Conservation (phyloP, 257 asterid species). For the Ilex asprella region DNA sequence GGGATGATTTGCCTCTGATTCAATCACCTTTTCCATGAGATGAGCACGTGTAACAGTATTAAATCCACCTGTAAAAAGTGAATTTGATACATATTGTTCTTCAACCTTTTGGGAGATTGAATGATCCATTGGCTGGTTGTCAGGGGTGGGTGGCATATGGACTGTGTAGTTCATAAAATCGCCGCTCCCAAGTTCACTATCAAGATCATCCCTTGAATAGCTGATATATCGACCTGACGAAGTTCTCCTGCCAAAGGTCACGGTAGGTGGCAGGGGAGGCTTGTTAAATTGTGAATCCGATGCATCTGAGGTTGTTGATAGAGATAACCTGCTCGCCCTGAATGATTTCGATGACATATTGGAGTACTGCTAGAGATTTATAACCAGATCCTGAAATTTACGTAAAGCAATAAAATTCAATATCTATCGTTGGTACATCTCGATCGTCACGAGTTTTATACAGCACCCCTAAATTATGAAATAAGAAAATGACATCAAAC, state of each 20-base stretch:
- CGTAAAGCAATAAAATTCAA: conserved; percentile 4
- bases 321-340: conserved; percentile 43
- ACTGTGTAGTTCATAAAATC: conserved; percentile 73
- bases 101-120: conserved; percentile 77
- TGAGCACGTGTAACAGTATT: conserved; percentile 86
- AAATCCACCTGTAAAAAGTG: conserved; percentile 82
- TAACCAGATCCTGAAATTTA: conserved; percentile 29
- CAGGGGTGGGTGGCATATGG: conserved; percentile 92
- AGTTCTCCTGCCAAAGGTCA: conserved; percentile 72
- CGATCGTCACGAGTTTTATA: too few species aligned
- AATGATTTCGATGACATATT: conserved; percentile 64
- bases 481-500: too few species aligned
- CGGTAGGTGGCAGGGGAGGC: conserved; percentile 35
- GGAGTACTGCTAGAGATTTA: conserved; percentile 14
- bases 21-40: conserved; percentile 93
- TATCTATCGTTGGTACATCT: too few species aligned
- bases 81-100: conserved; percentile 82
- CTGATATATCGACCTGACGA: conserved; percentile 81
- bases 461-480: too few species aligned
- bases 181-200: conserved; percentile 68
- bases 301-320: conserved; percentile 41
- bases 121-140: conserved; percentile 88
- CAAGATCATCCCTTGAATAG: conserved; percentile 83
- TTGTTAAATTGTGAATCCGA: conserved; percentile 27
- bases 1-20: conserved; percentile 75